A percentile compares a stretch with the other conserved stretches of the same genome.
Conservation (phyloP, 2,329 filamentous ascomycete genomes). For the Clarireedia monteithiana region DNA sequence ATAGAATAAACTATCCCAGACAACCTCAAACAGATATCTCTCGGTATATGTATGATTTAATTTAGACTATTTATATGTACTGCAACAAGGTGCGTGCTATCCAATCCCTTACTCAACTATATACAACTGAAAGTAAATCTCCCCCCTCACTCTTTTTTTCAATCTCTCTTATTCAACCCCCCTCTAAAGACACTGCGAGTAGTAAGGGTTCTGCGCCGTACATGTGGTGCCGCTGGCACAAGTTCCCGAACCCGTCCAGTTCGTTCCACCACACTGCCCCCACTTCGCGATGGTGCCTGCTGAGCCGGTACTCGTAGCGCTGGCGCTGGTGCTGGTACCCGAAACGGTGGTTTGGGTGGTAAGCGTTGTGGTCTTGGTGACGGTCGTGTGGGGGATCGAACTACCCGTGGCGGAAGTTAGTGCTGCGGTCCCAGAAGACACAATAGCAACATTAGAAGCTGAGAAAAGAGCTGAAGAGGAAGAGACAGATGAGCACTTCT, state of each 20-base stretch:
- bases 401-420: background rate
- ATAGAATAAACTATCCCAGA: too few relatives aligned
- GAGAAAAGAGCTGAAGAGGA: background rate
- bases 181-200: constrained; percentile 23
- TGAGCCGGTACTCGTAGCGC: background rate
- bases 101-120: background rate
- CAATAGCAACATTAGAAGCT: background rate
- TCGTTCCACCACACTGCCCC: constrained; percentile 21
- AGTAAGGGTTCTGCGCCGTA: constrained; percentile 18
- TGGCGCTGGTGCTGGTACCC: background rate
- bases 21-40: too few relatives aligned
- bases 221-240: constrained; percentile 24
- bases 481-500: background rate
- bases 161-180: background rate
- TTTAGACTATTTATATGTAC: background rate
- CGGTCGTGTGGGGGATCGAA: background rate
- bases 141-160: background rate
- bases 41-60: background rate
- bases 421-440: background rate
- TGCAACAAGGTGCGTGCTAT: background rate
- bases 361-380: background rate
- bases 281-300: constrained; percentile 15
- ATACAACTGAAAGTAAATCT: background rate
- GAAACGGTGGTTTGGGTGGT: background rate
- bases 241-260: constrained; percentile 19